Evolutionary conservation across 495 filamentous ascomycete genomes (phyloP), one percentile per base, ranked within the genome.

Genomic region (Trichoderma parareesei): DNA sequence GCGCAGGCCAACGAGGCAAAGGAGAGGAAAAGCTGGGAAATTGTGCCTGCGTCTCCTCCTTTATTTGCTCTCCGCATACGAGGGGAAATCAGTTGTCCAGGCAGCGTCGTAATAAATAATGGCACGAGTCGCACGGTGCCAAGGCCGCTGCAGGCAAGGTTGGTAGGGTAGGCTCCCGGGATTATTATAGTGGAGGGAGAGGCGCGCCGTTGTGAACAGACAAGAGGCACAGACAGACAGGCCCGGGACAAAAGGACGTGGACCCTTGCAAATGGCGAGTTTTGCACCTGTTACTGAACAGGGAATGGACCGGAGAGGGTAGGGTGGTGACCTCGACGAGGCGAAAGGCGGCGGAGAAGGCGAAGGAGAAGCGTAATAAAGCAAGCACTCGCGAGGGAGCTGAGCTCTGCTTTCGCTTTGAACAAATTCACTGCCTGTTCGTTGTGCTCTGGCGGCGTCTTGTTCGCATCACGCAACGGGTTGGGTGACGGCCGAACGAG

Each of bases 31-130:
- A 49, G 7, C 4, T n/a, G 5, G n/a, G 27, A 27, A 14, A 20
- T 27, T 49, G 4, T 46, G 14, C 16, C 43, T 46, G 13, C 18
- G 4, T 57, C 53, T 57, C 20, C 53, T 57, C 53, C 53, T 57
- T 57, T 57, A 57, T 57, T 37, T 57, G 9, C 53, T 35, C 27
- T 57, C 20, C n/a, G 18, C 16, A 18, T 18, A 18, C 46, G 46
- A n/a, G 46, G 16, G 46, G 46, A 18, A 18, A 49, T 49, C 16
- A 18, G 46, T 49, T 18, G 46, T 49, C 46, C 53, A 37, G 53
- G 53, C 53, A 57, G 53, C 53, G 53, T 57, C 53, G 53, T 57
- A 57, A 9, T 57, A 57, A 27, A 27, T 57, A 35, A 57, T 57
- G 53, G 53, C 53, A 57, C 53, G 53, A 57, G 53, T 57, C 53